Percentiles rank a stretch among this genome's conserved stretches.
Evolutionary conservation across 2,329 filamentous ascomycete genomes (phyloP).

Genomic region (Nannizzia gypsea): DNA sequence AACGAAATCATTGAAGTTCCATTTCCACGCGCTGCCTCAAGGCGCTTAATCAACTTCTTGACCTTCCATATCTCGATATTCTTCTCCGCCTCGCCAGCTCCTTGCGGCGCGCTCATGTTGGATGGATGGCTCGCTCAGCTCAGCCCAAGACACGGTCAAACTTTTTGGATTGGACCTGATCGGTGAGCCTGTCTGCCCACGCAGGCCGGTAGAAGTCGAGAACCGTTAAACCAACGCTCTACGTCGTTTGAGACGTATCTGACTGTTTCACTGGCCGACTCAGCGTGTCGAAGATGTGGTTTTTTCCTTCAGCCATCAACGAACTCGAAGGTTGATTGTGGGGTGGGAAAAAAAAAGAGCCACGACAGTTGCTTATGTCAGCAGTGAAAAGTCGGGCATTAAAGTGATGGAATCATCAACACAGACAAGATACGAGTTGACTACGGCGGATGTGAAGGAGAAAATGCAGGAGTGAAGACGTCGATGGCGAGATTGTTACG

Average conservation of each 20-base stretch:
- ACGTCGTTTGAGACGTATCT: background rate
- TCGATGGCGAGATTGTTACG: background rate
- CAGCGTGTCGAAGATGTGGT: slow-evolving; percentile 9
- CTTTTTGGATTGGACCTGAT: background rate
- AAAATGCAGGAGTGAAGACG: too few relatives aligned
- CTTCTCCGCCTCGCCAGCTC: slow-evolving; percentile 93
- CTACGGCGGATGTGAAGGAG: too few relatives aligned
- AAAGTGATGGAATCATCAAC: too few relatives aligned
- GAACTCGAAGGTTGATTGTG: slow-evolving; percentile 3
- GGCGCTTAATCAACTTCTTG: slow-evolving; percentile 98
- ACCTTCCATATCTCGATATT: slow-evolving; percentile 87
- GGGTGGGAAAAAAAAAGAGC: slow-evolving; percentile 2
- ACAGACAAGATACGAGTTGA: too few relatives aligned
- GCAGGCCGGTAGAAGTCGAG: background rate
- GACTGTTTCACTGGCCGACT: slow-evolving; percentile 8
- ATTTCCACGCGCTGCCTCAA: slow-evolving; percentile 94
- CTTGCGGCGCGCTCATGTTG: slow-evolving; percentile 71
- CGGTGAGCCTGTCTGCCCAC: slow-evolving; percentile 11
- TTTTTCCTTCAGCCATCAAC: slow-evolving; percentile 14
- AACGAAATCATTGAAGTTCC: slow-evolving; percentile 99
- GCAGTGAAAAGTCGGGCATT: background rate
- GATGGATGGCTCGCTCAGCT: slow-evolving; percentile 12
- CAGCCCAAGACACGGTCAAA: background rate
- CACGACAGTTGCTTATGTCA: background rate
- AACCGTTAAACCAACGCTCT: background rate